These are phyloP conservation scores for Dioszegia aurantiaca DNA, from an alignment of 768 basidiomycete species.

Conservation along the genomic window DNA sequence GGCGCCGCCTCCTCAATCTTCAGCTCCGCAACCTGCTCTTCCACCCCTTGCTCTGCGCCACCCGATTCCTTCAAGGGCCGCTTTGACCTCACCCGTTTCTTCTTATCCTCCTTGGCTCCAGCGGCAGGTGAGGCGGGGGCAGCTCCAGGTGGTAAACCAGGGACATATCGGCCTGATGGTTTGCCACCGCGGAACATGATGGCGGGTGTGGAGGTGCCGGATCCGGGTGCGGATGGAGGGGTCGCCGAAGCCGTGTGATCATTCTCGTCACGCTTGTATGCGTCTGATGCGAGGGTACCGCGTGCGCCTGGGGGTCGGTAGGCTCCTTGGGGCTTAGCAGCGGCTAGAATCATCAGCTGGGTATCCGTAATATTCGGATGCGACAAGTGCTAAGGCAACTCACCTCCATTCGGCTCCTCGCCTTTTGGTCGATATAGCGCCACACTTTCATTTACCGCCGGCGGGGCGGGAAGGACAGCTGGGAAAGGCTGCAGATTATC, in stretches of 20 bases:
- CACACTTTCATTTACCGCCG: slow-evolving; percentile 40
- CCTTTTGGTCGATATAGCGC: slow-evolving; percentile 41
- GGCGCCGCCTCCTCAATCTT: slow-evolving; percentile 57
- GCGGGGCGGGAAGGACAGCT: slow-evolving; percentile 32
- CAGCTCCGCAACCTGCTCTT: slow-evolving; percentile 17
- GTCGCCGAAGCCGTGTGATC: slow-evolving; percentile 3
- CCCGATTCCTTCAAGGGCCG: slow-evolving; percentile 29
- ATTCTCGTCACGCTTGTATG: slow-evolving; percentile 89
- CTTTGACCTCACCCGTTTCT: slow-evolving; percentile 60
- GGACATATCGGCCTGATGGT: slow-evolving; percentile 62
- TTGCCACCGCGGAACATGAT: slow-evolving; percentile 46
- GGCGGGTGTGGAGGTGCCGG: slow-evolving; percentile 40
- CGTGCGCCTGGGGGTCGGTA: slow-evolving; percentile 93
- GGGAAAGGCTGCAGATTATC: slow-evolving; percentile 32
- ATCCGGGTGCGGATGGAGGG: slow-evolving; percentile 58
- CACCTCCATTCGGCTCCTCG: slow-evolving; percentile 34
- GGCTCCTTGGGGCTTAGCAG: slow-evolving; percentile 71
- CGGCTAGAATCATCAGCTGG: slow-evolving; percentile 20
- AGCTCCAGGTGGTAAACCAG: slow-evolving; percentile 60
- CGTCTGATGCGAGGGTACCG: slow-evolving; percentile 78
- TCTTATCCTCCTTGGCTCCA: slow-evolving; percentile 54
- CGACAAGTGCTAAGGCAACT: slow-evolving; percentile 13
- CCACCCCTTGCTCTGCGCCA: slow-evolving; percentile 6
- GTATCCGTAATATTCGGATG: neutral
- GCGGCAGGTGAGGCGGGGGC: slow-evolving; percentile 53